These are phyloP conservation scores for Naegleria lovaniensis DNA, from an alignment of 208 protist genomes.

Conservation along the genomic window DNA sequence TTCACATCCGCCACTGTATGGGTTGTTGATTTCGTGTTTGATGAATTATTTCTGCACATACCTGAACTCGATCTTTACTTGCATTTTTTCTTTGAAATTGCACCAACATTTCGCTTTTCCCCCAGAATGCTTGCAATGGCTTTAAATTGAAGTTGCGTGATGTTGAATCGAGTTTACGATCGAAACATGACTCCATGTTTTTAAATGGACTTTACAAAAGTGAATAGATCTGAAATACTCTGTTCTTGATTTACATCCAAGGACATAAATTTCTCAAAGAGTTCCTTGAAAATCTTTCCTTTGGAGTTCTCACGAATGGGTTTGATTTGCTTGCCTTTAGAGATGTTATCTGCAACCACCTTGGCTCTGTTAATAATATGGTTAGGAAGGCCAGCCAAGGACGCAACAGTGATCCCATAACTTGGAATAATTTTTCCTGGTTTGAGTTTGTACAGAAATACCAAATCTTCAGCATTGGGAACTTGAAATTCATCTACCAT, in stretches of 20 bases:
- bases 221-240: neutral
- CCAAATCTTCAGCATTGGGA: neutral
- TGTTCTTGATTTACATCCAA: neutral
- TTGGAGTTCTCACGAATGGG: neutral
- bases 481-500: neutral
- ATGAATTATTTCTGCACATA: neutral
- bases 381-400: neutral
- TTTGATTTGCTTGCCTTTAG: neutral
- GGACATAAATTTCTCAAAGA: neutral
- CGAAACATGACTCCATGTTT: too few species aligned
- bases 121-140: too few species aligned
- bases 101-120: too few species aligned
- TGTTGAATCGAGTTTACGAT: too few species aligned
- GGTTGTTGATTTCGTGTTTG: neutral
- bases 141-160: too few species aligned
- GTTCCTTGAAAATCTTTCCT: neutral
- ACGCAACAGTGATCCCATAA: neutral
- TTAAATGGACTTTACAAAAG: neutral
- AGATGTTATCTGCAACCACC: neutral
- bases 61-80: constrained; percentile 15
- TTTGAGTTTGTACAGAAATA: constrained; percentile 4
- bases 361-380: neutral
- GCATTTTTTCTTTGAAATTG: neutral
- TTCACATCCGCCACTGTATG: constrained; percentile 22
- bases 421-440: constrained; percentile 10